Base-by-base conservation (phyloP, 75 land plant species). In the Picea glauca region DNA sequence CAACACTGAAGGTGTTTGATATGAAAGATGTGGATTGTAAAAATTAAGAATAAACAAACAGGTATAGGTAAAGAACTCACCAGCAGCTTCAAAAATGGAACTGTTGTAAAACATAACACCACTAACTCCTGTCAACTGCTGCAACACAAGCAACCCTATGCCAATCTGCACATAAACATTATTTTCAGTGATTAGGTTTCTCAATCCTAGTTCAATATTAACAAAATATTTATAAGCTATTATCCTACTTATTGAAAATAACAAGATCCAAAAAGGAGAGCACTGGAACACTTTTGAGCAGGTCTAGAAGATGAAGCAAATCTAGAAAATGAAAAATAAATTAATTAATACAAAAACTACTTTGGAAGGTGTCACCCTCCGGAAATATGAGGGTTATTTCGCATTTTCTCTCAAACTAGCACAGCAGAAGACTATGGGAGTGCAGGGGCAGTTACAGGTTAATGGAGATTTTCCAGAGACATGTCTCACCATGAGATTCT, bases 61-160 rank as follows among this genome's bases (percentile, higher is more conserved):
- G 50, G 18, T 20, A 18, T 68, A 35, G 9, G 15, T n/a, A 40
- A 68, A 68, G 12, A 68, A 58, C 85, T 83, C 82, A 94, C 99
- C 99, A 78, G 99, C 98, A 77, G 91, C 40, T 84, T 82, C 60
- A 82, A 96, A 96, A 64, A 96, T 96, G 73, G 84, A 85, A 58
- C 87, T 86, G 11, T 93, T 85, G 82, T 94, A 96, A 79, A 94
- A 92, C 76, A 96, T 65, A 76, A 96, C 81, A n/a, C 88, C 99
- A 81, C 94, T 96, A 56, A 94, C 88, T 75, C 99, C 99, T 78
- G 85, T 82, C n/a, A 92, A 81, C 84, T 96, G 99, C 77, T 96
- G 99, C 74, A 96, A 79, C 2, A 89, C 72, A 54, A 90, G 89
- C 79, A 96, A 72, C 31, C 98, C 95, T 76, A 94, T 89, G 63